phyloP scores from a whole-genome alignment of 768 basidiomycete genomes.

The Collybiopsis luxurians region DNA sequence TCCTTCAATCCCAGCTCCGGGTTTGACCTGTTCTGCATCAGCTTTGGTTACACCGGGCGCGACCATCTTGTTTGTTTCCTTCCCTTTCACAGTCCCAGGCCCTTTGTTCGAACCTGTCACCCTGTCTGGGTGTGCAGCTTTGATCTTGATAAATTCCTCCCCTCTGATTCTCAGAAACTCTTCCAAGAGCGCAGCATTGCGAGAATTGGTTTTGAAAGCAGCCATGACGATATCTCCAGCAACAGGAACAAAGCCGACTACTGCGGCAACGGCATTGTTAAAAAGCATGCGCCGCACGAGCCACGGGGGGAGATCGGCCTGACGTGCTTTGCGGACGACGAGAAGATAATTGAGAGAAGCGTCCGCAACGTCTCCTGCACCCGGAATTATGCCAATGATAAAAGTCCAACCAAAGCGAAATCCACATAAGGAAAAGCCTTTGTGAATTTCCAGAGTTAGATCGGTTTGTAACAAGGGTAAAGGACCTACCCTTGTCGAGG shows the following conservation, averaged over 20 bases:
- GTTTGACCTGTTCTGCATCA: conserved; percentile 31
- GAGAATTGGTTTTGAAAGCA: conserved; percentile 81
- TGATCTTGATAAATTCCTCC: conserved; percentile 60
- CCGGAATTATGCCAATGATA: conserved; percentile 72
- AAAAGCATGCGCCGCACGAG: conserved; percentile 71
- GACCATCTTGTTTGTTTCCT: conserved; percentile 6
- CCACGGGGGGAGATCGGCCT: conserved; percentile 69
- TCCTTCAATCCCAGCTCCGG: conserved; percentile 34
- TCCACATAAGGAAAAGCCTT: conserved; percentile 77
- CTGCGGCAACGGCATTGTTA: conserved; percentile 70
- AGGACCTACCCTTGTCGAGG: conserved; percentile 83
- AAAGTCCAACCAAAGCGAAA: conserved; percentile 87
- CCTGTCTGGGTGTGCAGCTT: conserved; percentile 26
- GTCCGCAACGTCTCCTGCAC: conserved; percentile 66
- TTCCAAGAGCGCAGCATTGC: conserved; percentile 85
- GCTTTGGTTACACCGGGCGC: conserved; percentile 24
- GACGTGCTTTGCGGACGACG: conserved; percentile 69
- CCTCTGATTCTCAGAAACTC: conserved; percentile 81
- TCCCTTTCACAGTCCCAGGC: conserved; percentile 20
- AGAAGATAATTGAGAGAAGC: conserved; percentile 69
- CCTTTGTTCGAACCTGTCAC: conserved; percentile 5
- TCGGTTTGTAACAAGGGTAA: too few species aligned
- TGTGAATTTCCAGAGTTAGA: conserved; percentile 86
- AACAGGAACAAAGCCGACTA: conserved; percentile 40
- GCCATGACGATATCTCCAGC: conserved; percentile 69